Percentiles rank a stretch among this genome's conserved stretches.
These are phyloP conservation scores for Polytolypa hystricis DNA, from an alignment of 2,329 filamentous ascomycete genomes.

Conservation along the genomic window DNA sequence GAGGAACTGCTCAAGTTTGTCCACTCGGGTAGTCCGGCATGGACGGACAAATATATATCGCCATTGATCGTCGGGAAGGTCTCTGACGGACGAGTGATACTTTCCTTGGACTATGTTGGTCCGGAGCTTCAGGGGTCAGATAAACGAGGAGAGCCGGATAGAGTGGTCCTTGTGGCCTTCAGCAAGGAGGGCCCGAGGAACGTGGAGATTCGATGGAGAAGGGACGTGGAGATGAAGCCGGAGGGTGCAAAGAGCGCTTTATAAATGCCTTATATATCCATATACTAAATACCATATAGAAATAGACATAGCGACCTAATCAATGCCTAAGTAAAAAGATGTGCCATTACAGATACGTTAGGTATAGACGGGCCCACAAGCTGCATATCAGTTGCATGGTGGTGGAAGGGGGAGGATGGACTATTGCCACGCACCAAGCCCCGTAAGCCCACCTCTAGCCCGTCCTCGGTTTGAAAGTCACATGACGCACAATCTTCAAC, in stretches of 20 bases:
- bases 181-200: constrained; percentile 45
- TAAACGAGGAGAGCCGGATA: constrained; percentile 41
- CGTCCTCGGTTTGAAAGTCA: constrained; percentile 7
- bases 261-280: too few species aligned
- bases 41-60: constrained; percentile 38
- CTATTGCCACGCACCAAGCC: too few species aligned
- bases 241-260: constrained; percentile 23
- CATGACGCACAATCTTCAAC: constrained; percentile 17
- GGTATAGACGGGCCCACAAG: too few species aligned
- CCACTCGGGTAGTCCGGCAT: constrained; percentile 34
- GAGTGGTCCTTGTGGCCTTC: constrained; percentile 48
- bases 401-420: too few species aligned
- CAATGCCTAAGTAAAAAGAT: too few species aligned
- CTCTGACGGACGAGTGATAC: constrained; percentile 39
- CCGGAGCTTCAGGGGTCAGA: constrained; percentile 41
- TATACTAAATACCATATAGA: too few species aligned
- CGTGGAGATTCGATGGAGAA: constrained; percentile 40
- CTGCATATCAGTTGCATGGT: too few species aligned
- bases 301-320: too few species aligned
- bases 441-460: too few species aligned
- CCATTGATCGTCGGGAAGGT: constrained; percentile 29
- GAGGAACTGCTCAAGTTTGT: constrained; percentile 39
- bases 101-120: constrained; percentile 45
- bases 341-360: too few species aligned
- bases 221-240: constrained; percentile 35